Conservation (phyloP, 495 filamentous ascomycete genomes). For the Amphirosellinia nigrospora region DNA sequence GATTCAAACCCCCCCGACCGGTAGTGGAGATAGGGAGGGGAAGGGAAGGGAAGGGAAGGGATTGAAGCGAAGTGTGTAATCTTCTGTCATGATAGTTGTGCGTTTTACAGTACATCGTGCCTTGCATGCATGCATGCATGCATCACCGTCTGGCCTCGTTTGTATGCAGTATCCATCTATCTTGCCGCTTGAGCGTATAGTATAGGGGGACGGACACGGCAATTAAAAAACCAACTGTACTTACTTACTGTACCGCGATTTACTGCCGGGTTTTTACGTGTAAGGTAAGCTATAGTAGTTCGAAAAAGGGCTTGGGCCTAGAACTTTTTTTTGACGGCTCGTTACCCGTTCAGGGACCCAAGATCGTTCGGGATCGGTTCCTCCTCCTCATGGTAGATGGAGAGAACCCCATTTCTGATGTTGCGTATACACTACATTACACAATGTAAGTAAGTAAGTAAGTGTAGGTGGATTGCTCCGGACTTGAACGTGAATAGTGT, state of each 20-base stretch:
- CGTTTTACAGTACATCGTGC: background rate
- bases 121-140: slow-evolving; percentile 5
- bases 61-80: background rate
- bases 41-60: too few relatives aligned
- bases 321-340: slow-evolving; percentile 9
- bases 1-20: background rate
- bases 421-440: background rate
- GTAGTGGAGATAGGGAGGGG: background rate
- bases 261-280: background rate
- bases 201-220: too few relatives aligned
- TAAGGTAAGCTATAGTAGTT: slow-evolving; percentile 4
- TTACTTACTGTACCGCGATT: slow-evolving; percentile 3
- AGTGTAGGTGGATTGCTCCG: background rate
- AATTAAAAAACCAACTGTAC: background rate
- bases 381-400: background rate
- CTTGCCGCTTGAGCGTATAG: background rate
- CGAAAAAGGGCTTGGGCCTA: slow-evolving; percentile 16
- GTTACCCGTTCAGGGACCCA: background rate
- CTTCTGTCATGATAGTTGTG: background rate
- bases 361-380: background rate
- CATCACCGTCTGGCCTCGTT: slow-evolving; percentile 5
- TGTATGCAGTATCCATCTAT: background rate
- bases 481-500: background rate
- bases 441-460: too few relatives aligned
- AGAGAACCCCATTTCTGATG: background rate